Evolutionary conservation across 2,329 filamentous ascomycete genomes (phyloP).

Genomic region (Setomelanomma holmii): DNA sequence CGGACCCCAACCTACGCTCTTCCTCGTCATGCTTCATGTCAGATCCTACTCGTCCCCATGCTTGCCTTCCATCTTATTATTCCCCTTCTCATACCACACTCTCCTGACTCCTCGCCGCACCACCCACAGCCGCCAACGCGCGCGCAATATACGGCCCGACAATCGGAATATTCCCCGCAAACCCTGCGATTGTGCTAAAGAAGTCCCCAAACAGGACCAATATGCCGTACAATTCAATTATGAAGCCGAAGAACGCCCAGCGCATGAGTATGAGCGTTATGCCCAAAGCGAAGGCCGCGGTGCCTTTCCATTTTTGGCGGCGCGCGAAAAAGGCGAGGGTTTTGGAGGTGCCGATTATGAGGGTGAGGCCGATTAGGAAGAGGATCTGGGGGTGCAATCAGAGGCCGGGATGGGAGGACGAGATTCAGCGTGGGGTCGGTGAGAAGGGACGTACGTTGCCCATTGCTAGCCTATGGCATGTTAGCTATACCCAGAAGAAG

Average conservation of each 20-base stretch:
- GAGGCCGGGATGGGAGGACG: constrained; percentile 3
- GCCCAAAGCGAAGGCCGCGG: constrained; percentile 83
- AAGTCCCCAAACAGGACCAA: constrained; percentile 95
- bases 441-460: constrained; percentile 76
- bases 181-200: constrained; percentile 87
- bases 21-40: too few species aligned
- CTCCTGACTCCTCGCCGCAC: constrained; percentile 9
- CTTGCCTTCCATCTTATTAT: neutral
- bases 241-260: constrained; percentile 91
- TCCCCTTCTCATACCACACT: constrained; percentile 1
- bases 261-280: constrained; percentile 84
- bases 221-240: constrained; percentile 91
- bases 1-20: too few species aligned
- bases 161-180: constrained; percentile 83
- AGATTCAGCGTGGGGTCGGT: neutral
- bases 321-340: constrained; percentile 94
- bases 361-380: constrained; percentile 93
- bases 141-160: constrained; percentile 85
- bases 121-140: constrained; percentile 59
- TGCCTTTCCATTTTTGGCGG: constrained; percentile 90
- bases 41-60: neutral
- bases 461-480: constrained; percentile 80
- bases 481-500: too few species aligned
- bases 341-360: constrained; percentile 92
- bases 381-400: constrained; percentile 71